Percentiles rank a stretch among this genome's conserved stretches.
These are phyloP conservation scores for Conticribra guillardii DNA, from an alignment of 108 stramenopile species.

Conservation along the genomic window DNA sequence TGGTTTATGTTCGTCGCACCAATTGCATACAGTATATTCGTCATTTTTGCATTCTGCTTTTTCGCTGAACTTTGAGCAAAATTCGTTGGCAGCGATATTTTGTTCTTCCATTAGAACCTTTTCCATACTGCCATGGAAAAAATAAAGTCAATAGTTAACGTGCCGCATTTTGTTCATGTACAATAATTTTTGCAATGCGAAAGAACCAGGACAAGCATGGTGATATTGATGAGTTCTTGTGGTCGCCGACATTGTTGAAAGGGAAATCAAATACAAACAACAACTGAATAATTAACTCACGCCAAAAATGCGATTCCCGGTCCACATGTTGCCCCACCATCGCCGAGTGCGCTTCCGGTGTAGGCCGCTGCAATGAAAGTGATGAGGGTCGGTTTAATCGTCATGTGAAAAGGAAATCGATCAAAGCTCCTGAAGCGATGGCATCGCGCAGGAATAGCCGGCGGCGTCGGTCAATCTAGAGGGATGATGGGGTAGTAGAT, in stretches of 20 bases:
- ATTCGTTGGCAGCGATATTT: constrained; percentile 6
- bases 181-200: background rate
- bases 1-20: constrained; percentile 20
- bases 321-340: constrained; percentile 6
- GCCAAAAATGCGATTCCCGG: constrained; percentile 13
- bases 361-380: background rate
- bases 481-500: too few species aligned
- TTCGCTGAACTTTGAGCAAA: constrained; percentile 20
- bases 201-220: too few species aligned
- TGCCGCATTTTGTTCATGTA: background rate
- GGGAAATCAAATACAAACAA: background rate
- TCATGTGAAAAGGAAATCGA: background rate
- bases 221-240: background rate
- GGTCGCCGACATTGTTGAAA: background rate
- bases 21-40: constrained; percentile 24
- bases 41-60: constrained; percentile 4
- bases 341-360: too few species aligned
- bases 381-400: background rate
- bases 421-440: background rate
- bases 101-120: constrained; percentile 8
- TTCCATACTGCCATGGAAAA: constrained; percentile 3
- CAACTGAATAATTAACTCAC: too few species aligned
- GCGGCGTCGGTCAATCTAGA: too few species aligned
- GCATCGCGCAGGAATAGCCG: too few species aligned
- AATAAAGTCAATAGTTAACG: background rate